Evolutionary conservation across 306 rosid genomes (phyloP).

Genomic region (Cicer pinnatifidum): DNA sequence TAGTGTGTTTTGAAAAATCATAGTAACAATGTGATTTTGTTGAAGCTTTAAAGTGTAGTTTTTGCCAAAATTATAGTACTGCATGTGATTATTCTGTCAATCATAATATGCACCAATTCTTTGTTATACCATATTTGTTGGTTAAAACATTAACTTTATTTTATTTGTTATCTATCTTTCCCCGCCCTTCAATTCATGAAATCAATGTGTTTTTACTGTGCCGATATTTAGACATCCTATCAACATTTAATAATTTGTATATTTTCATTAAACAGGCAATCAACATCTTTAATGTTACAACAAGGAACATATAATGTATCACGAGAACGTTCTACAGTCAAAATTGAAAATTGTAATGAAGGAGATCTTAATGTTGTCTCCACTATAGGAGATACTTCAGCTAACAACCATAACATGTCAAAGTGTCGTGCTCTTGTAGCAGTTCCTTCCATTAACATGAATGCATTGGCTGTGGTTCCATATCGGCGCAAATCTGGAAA

Average conservation of each 20-base stretch:
- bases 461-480: conserved; percentile 69
- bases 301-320: conserved; percentile 54
- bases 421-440: conserved; percentile 62
- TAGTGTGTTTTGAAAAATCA: no score
- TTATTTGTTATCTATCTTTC: conserved; percentile 20
- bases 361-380: conserved; percentile 50
- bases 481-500: conserved; percentile 60
- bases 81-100: no score
- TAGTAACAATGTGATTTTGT: no score
- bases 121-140: no score
- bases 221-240: neutral
- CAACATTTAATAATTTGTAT: conserved; percentile 34
- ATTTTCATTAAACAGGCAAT: conserved; percentile 55
- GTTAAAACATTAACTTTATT: conserved; percentile 13
- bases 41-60: no score
- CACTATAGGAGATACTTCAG: conserved; percentile 49
- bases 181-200: neutral
- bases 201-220: neutral
- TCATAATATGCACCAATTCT: no score
- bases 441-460: conserved; percentile 64
- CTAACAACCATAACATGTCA: conserved; percentile 51
- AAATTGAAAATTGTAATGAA: conserved; percentile 53
- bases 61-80: no score
- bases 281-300: conserved; percentile 53
- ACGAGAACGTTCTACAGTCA: conserved; percentile 45